Percentiles rank a stretch among this genome's conserved stretches.
These are phyloP conservation scores for Jatropha multifida DNA, from an alignment of 441 rosid genomes.

Conservation along the genomic window DNA sequence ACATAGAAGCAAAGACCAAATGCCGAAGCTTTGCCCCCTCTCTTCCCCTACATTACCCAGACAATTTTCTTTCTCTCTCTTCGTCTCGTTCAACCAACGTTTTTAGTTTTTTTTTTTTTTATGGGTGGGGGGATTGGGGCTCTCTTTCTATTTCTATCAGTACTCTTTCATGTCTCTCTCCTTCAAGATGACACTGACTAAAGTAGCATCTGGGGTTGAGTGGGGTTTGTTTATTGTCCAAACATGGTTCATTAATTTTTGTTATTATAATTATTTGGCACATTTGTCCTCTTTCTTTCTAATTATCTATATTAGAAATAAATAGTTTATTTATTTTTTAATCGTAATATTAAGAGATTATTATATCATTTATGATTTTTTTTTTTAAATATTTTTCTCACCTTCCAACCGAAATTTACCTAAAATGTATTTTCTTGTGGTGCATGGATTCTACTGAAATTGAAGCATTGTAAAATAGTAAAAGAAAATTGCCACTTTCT, in stretches of 20 bases:
- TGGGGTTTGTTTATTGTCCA: background rate
- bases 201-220: background rate
- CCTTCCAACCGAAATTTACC: too few species aligned
- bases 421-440: too few species aligned
- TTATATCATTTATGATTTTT: too few species aligned
- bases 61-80: conserved; percentile 27
- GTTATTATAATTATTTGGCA: background rate
- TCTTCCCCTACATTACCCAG: conserved; percentile 45
- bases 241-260: background rate
- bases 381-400: too few species aligned
- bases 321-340: too few species aligned
- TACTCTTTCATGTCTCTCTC: background rate
- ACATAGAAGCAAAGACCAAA: conserved; percentile 28
- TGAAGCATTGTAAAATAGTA: too few species aligned
- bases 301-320: too few species aligned
- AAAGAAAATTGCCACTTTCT: too few species aligned
- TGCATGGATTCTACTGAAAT: too few species aligned
- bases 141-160: background rate
- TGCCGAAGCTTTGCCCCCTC: conserved; percentile 41
- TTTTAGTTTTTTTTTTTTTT: background rate
- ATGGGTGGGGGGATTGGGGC: too few species aligned
- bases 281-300: too few species aligned
- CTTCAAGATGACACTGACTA: background rate
- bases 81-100: conserved; percentile 12
- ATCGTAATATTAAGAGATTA: too few species aligned